These are phyloP conservation scores for Zea luxurians DNA, from an alignment of 176 grass and related monocot species.

Conservation along the genomic window DNA sequence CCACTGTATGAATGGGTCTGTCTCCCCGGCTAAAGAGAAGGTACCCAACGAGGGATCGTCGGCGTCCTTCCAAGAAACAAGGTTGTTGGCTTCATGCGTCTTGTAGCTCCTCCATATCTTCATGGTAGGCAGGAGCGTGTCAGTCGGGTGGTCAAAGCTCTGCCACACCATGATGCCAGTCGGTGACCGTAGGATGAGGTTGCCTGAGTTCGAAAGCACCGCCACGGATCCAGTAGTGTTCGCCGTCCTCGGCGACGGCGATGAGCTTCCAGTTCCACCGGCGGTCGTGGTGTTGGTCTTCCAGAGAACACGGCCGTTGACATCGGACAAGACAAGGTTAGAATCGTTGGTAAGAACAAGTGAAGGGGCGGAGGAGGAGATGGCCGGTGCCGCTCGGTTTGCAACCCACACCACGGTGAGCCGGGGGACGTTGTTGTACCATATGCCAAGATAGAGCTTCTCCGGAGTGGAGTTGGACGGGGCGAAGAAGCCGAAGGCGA, in stretches of 20 bases:
- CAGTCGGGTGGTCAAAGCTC: slow-evolving; percentile 43
- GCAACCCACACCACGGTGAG: slow-evolving; percentile 36
- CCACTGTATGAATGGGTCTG: neutral
- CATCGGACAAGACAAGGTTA: slow-evolving; percentile 22
- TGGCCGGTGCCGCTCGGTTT: neutral
- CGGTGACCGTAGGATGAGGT: slow-evolving; percentile 15
- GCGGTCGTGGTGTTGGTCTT: neutral
- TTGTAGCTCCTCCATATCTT: slow-evolving; percentile 15
- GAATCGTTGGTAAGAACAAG: slow-evolving; percentile 17
- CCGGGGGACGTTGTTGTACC: slow-evolving; percentile 28
- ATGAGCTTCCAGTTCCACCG: neutral
- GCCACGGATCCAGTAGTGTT: neutral
- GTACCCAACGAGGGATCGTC: slow-evolving; percentile 32
- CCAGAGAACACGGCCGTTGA: slow-evolving; percentile 32
- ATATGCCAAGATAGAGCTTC: slow-evolving; percentile 25
- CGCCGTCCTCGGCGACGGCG: neutral
- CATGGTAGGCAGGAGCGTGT: slow-evolving; percentile 44
- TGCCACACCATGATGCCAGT: slow-evolving; percentile 26
- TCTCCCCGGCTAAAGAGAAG: slow-evolving; percentile 27
- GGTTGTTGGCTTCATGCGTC: neutral
- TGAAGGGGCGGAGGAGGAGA: neutral
- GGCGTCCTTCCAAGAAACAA: slow-evolving; percentile 38
- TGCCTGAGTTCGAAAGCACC: slow-evolving; percentile 21
- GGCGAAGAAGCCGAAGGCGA: slow-evolving; percentile 35
- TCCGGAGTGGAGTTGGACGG: neutral